Base-by-base conservation (phyloP, 1,139 yeast genomes). In the Lodderomyces beijingensis region DNA sequence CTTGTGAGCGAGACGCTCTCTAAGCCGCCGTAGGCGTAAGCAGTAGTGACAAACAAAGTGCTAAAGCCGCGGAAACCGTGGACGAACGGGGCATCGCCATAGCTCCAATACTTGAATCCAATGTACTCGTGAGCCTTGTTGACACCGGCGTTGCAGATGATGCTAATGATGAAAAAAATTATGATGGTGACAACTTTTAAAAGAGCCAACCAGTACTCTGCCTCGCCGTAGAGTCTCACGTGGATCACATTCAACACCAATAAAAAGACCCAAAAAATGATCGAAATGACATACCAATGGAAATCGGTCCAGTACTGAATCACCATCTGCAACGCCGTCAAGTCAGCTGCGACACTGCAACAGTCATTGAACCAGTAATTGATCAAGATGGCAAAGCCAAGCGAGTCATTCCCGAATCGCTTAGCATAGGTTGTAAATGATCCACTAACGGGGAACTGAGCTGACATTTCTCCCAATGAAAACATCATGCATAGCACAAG, bases 351-450 rank as follows among this genome's bases (percentile, higher is more conserved):
- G 3, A 76, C 77, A 2, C 79, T 70, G 16, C 76, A 70, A 5
- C 79, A 80, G 51, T 77, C 82, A 44, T 77, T 76, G 49, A 76
- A 70, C 81, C 81, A 77, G 53, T 79, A 79, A 50, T 78, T 77
- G 53, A 70, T 60, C 45, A 76, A 63, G 28, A 77, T 62, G 3
- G 85, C 79, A 51, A 78, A 77, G 0, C 83, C 84, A 41, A 77
- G 65, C 9, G 82, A 69, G 10, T 74, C 79, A 41, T 74, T 70
- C 7, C 80, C 81, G 48, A 76, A 79, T 33, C 81, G 63, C 34
- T 64, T 70, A 4, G 83, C 79, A 40, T 72, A 74, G 1, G 76
- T 60, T 25, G 79, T 68, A 49, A 80, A 80, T 1, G 82, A 75
- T 5, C 85, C 86, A 5, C 79, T 65, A 42, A 71, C 63, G 36